Evolutionary conservation across 306 rosid species (phyloP).

Genomic region (Ormosia semicastrata): DNA sequence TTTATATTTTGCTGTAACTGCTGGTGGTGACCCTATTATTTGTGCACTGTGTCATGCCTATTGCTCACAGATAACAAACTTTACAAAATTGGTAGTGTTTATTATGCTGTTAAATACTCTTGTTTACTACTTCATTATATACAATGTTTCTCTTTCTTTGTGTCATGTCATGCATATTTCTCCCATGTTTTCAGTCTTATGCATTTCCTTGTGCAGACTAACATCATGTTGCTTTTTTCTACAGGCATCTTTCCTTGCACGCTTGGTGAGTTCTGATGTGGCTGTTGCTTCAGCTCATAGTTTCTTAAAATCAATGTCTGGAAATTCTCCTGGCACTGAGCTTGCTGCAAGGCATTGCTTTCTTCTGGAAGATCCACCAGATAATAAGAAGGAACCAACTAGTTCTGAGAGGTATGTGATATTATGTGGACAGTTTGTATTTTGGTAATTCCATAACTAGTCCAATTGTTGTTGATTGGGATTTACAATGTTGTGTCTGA

Average conservation of each 20-base stretch:
- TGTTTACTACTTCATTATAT: neutral
- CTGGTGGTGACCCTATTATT: neutral
- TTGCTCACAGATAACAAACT: constrained; percentile 7
- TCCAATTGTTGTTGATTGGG: constrained; percentile 29
- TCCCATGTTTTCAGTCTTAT: neutral
- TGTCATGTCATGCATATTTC: constrained; percentile 15
- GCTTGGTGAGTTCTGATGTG: constrained; percentile 73
- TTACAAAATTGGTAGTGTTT: constrained; percentile 20
- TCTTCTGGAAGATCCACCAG: constrained; percentile 76
- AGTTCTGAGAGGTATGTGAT: constrained; percentile 56
- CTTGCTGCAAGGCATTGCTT: constrained; percentile 79
- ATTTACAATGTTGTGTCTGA: constrained; percentile 43
- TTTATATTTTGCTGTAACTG: constrained; percentile 14
- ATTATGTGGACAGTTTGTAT: constrained; percentile 27
- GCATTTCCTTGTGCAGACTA: neutral
- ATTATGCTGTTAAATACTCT: constrained; percentile 12
- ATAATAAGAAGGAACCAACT: constrained; percentile 49
- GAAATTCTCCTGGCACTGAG: constrained; percentile 62
- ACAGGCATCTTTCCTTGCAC: constrained; percentile 80
- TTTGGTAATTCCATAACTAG: constrained; percentile 14
- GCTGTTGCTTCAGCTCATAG: constrained; percentile 79
- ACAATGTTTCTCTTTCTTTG: neutral
- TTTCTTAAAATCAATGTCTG: constrained; percentile 65
- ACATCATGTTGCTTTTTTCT: constrained; percentile 24
- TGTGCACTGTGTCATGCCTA: constrained; percentile 5